Evolutionary conservation across 805 yeast genomes (phyloP), one percentile per base, ranked within the genome.

Genomic region (Yarrowia alimentaria): DNA sequence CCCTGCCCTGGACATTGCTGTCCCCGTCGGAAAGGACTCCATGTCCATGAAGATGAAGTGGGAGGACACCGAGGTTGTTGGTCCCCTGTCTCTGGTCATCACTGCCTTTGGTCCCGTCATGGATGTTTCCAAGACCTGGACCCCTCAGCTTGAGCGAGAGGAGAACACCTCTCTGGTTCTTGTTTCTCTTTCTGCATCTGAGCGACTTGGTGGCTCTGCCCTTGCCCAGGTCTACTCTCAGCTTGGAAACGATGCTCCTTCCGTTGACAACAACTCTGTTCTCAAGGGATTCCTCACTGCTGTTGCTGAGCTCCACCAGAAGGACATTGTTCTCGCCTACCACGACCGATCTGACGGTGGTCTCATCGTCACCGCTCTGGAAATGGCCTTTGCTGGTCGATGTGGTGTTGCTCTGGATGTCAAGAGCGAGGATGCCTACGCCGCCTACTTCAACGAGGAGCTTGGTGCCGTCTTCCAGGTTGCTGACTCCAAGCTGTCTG

Each of bases 1-100:
- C 70, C 97, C 98, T 17, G 91, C 79, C 54, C 76, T 93, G 58
- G 97, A 95, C 34, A 71, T 93, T 55, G 76, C 94, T 16, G 88
- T 93, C 53, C 99, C 99, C 11, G 99, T 93, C 28, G 99, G 99
- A 59, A 93, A 93, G 71, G 99, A 93, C 68, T 89, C 97, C 26
- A 89, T 93, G 96, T 89, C 98, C 17, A 91, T 93, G 99, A 88
- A 89, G 72, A 93, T 93, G 98, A 83, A 84, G 62, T 93, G 99
- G 99, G 70, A 62, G 49, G 53, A 61, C 31, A 86, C 83, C 61
- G 95, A 88, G 68, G 98, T 93, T 33, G 81, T 93, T 55, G 88
- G 97, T n/a, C 99, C 99, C 40, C 73, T 93, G 64, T 84, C 97
- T 10, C 78, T 91, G 61, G 84, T 86, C 40, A 76, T 91, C 59